Evolutionary conservation across 2,329 filamentous ascomycete species (phyloP), one percentile per base, ranked within the genome.

Genomic region (Dactylellina sp.): DNA sequence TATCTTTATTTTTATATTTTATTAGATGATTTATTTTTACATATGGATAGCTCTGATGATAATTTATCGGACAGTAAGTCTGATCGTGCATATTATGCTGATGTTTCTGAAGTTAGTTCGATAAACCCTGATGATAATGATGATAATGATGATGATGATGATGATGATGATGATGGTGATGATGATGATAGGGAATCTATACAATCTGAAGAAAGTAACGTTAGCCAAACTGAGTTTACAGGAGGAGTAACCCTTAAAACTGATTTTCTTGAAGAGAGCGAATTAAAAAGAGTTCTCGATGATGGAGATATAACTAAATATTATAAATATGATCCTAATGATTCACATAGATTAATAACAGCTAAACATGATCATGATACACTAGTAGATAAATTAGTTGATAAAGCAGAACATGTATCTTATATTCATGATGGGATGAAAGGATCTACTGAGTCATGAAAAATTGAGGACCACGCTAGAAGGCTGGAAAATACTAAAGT

Each of bases 221-320:
- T 16, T 52, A 32, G n/a, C 14, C 7, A 12, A 59, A 20, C 55
- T 59, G 55, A 46, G 39, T 25, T 24, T 28, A 16, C 1, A 18
- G 25, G 24, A 46, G 11, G 12, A 44, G 20, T 2, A 59, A 12
- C 39, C 14, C 20, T 59, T 59, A 32, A 59, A 28, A 59, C 25
- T 59, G 20, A n/a, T 46, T 53, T 44, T 65, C 20, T 57, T 65
- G 18, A 52, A 18, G 25, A 44, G 16, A 20, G n/a, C 25, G 22
- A 65, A 46, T 44, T 44, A 39, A 65, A 37, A 39, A 50, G 44
- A 57, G 22, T n/a, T 57, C 24, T 55, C 24, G 14, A 11, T 57
- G 49, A 55, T 47, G 12, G n/a, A 18, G 24, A 42, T 9, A 32
- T 55, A 24, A 44, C 28, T 44, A 44, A 65, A 22, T 46, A 44